Evolutionary conservation across 139 green algal genomes (phyloP).

Genomic region (Coelastrella sp.): DNA sequence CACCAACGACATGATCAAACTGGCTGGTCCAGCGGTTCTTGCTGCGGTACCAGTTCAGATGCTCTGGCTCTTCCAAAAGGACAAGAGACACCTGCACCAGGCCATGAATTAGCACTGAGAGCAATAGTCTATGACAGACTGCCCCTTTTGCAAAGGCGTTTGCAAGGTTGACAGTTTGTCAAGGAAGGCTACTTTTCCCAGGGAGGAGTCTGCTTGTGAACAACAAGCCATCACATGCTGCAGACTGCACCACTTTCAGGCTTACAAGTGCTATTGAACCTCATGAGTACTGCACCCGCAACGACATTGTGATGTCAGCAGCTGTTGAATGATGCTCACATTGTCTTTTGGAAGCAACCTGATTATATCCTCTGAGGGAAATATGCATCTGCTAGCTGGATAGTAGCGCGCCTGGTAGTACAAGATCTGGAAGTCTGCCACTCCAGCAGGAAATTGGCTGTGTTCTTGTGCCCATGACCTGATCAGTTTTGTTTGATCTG

Average conservation of each 20-base stretch:
- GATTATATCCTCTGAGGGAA: conserved; percentile 12
- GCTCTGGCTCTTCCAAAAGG: conserved; percentile 36
- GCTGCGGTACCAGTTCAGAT: conserved; percentile 32
- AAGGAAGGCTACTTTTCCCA: too few species aligned
- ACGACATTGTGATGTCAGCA: not conserved
- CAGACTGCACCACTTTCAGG: too few species aligned
- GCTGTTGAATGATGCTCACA: too few species aligned
- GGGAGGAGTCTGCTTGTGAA: too few species aligned
- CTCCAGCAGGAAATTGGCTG: not conserved
- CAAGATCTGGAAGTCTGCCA: not conserved
- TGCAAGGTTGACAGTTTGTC: too few species aligned
- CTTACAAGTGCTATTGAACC: too few species aligned
- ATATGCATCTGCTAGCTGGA: conserved; percentile 34
- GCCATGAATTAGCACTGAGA: not conserved
- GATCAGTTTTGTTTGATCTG: conserved; percentile 2
- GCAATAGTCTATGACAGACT: too few species aligned
- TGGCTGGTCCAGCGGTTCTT: conserved; percentile 22
- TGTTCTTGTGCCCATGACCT: conserved; percentile 8
- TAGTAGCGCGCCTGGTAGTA: conserved; percentile 32
- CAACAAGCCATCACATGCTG: too few species aligned
- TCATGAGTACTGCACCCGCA: too few species aligned
- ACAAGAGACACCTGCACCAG: conserved; percentile 21
- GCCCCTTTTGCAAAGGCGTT: too few species aligned
- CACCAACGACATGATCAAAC: conserved; percentile 10
- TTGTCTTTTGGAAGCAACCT: not conserved